Evolutionary conservation across 2,329 filamentous ascomycete genomes (phyloP).

Genomic region (Zarea fungicola): DNA sequence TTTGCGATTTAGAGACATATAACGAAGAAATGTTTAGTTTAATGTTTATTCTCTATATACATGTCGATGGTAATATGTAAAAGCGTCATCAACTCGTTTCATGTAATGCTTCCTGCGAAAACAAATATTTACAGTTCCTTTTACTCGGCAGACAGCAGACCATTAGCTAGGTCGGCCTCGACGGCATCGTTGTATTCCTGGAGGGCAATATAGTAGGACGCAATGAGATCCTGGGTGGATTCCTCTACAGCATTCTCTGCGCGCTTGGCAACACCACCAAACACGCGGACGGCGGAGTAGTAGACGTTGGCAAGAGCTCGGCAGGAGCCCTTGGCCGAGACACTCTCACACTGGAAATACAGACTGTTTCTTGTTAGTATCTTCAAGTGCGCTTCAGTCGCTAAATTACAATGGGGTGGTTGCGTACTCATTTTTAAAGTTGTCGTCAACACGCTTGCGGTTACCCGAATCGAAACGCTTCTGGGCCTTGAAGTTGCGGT

Average conservation of each 20-base stretch:
- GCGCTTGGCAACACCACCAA: slow-evolving; percentile 19
- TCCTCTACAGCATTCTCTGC: not conserved
- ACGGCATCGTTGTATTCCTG: slow-evolving; percentile 23
- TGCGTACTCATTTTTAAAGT: slow-evolving; percentile 34
- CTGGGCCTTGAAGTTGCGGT: slow-evolving; percentile 29
- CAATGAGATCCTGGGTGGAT: slow-evolving; percentile 16
- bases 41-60: not conserved
- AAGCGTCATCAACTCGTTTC: not conserved
- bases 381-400: not conserved
- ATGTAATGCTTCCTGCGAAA: not conserved
- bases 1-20: slow-evolving; percentile 30
- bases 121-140: not conserved
- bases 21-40: not conserved
- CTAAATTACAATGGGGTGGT: not conserved
- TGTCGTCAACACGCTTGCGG: slow-evolving; percentile 35
- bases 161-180: slow-evolving; percentile 22
- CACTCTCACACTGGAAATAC: slow-evolving; percentile 23
- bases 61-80: not conserved
- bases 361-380: slow-evolving; percentile 18
- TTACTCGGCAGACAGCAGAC: slow-evolving; percentile 20
- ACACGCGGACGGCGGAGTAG: slow-evolving; percentile 26
- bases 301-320: slow-evolving; percentile 27
- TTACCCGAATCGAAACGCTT: slow-evolving; percentile 33
- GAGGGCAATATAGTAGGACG: slow-evolving; percentile 23
- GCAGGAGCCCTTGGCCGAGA: slow-evolving; percentile 18